phyloP scores from a whole-genome alignment of 805 yeast genomes.

The Yamadazyma phyllophila region DNA sequence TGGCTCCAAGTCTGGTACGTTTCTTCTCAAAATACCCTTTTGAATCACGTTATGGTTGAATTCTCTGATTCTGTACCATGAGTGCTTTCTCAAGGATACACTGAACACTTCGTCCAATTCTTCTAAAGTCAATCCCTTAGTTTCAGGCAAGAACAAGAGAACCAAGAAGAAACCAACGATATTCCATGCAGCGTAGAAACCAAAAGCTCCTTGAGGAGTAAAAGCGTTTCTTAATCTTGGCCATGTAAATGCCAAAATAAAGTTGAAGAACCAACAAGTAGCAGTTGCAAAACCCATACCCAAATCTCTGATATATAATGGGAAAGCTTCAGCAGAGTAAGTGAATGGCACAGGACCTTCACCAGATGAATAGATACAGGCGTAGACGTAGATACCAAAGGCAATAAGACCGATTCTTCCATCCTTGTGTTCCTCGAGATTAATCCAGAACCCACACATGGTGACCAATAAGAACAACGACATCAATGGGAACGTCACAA shows the following conservation, averaged over 20 bases:
- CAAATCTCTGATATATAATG: constrained; percentile 72
- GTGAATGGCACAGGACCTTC: constrained; percentile 92
- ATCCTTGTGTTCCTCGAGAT: constrained; percentile 35
- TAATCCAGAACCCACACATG: constrained; percentile 73
- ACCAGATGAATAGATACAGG: constrained; percentile 76
- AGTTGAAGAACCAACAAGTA: constrained; percentile 72
- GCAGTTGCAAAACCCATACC: constrained; percentile 82
- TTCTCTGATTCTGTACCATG: constrained; percentile 36
- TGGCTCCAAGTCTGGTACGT: constrained; percentile 51
- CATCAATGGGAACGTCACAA: constrained; percentile 64
- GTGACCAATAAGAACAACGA: constrained; percentile 56
- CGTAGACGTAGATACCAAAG: constrained; percentile 70
- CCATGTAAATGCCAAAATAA: constrained; percentile 73
- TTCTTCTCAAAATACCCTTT: constrained; percentile 43
- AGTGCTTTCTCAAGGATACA: constrained; percentile 57
- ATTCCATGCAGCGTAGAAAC: constrained; percentile 88
- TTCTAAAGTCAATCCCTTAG: constrained; percentile 65
- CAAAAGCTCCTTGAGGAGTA: constrained; percentile 81
- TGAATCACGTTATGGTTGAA: constrained; percentile 41
- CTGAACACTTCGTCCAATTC: constrained; percentile 73
- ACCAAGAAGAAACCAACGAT: constrained; percentile 66
- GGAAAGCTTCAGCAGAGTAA: constrained; percentile 79
- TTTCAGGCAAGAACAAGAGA: constrained; percentile 70
- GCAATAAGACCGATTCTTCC: constrained; percentile 68
- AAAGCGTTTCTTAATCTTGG: constrained; percentile 66